Evolutionary conservation across 2,329 filamentous ascomycete genomes (phyloP).

Genomic region (Claviceps sp.): DNA sequence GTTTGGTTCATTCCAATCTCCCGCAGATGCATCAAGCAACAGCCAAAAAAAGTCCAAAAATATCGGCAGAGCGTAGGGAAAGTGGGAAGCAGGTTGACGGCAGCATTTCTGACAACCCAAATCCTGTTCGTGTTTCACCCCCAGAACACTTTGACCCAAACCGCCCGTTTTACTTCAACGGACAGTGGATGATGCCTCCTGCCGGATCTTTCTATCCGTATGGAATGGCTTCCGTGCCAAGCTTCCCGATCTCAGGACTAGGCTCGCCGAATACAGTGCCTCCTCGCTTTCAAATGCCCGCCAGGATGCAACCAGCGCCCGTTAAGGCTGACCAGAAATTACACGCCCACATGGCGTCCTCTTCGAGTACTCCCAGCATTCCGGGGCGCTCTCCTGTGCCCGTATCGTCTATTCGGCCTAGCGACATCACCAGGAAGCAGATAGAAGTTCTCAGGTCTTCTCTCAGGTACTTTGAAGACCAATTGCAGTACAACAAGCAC

Average conservation of each 20-base stretch:
- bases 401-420: conserved; percentile 45
- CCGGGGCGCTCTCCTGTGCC: conserved; percentile 23
- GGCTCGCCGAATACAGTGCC: conserved; percentile 9
- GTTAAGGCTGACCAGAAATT: conserved; percentile 8
- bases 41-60: conserved; percentile 9
- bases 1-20: conserved; percentile 14
- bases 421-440: conserved; percentile 47
- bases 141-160: conserved; percentile 32
- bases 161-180: conserved; percentile 31
- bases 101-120: conserved; percentile 18
- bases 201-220: conserved; percentile 13
- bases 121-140: conserved; percentile 22
- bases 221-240: conserved; percentile 16
- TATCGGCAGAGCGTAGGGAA: conserved; percentile 10
- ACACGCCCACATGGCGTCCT: conserved; percentile 7
- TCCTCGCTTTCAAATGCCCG: conserved; percentile 2
- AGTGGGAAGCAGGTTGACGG: conserved; percentile 18
- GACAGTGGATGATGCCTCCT: conserved; percentile 28
- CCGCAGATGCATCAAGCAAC: conserved; percentile 10
- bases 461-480: conserved; percentile 43
- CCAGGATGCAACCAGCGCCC: conserved; percentile 14
- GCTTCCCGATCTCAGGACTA: conserved; percentile 15
- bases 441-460: conserved; percentile 36
- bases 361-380: conserved; percentile 8
- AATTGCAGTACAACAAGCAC: conserved; percentile 47